Base-by-base conservation (phyloP, 1,284 basidiomycete species). In the Leccinum angustisporum region DNA sequence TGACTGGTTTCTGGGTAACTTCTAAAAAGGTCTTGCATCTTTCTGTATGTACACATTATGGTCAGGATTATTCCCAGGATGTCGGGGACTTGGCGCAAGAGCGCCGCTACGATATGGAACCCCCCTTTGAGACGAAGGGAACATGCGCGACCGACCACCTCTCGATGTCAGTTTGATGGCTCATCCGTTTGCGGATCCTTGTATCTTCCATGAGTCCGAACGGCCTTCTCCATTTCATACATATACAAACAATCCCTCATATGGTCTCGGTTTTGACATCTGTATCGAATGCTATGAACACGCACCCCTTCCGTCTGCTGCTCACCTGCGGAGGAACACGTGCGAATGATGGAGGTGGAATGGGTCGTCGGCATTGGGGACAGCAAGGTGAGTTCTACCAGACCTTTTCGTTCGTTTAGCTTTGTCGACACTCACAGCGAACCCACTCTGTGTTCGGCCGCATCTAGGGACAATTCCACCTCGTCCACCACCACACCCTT, bases 221-320 rank as follows among this genome's bases (percentile, higher is more conserved):
- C 74, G 76, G 5, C 71, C 70, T 21, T 78, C 84, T 58, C 82
- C 83, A 5, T 90, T 88, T 68, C 81, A 86, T 66, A 65, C 65
- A 5, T 69, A 76, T 18, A 79, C 80, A 27, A 90, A 90, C 69
- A 84, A 88, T 66, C 88, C 91, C 0, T 73, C 74, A 43, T 70
- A 77, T 30, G 86, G 85, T 27, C 77, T 81, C 58, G 88, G 89
- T 43, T 95, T 87, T 69, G 87, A 94, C 67, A 83, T 96, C 46
- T 95, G 92, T 74, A 85, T 96, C 64, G 92, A 95, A 73, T 93
- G 91, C 70, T 88, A 92, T 69, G 92, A 95, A 65, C 77, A 84
- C 48, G 88, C 89, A 8, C 82, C 85, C 13, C 87, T 91, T 74
- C 88, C 90, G 3, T 81, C 81, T 11, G n/a, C 18, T 14, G 52